A percentile compares a stretch with the other conserved stretches of the same genome.
These are phyloP conservation scores for Phytophthora kernoviae DNA, from an alignment of 352 stramenopile genomes.

Conservation along the genomic window DNA sequence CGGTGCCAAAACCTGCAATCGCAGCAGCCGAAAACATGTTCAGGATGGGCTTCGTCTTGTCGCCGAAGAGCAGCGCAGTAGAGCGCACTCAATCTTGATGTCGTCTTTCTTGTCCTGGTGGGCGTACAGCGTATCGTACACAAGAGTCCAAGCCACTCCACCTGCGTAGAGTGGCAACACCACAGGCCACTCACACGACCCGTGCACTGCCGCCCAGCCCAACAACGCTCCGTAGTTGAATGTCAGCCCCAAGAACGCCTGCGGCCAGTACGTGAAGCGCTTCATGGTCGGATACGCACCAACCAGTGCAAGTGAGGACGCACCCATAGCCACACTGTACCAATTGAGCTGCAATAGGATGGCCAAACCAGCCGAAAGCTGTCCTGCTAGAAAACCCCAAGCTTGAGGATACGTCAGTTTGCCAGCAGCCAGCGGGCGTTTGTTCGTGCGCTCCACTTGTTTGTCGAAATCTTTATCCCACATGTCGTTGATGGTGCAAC, in stretches of 20 bases:
- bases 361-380: constrained; percentile 92
- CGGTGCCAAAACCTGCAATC: constrained; percentile 67
- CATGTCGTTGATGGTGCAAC: constrained; percentile 99
- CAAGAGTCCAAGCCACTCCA: constrained; percentile 97
- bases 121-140: constrained; percentile 99
- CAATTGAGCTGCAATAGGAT: constrained; percentile 96
- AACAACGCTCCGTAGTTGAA: constrained; percentile 99
- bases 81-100: constrained; percentile 94
- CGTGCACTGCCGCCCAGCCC: constrained; percentile 91
- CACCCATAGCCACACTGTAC: constrained; percentile 94
- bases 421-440: constrained; percentile 93
- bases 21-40: constrained; percentile 80
- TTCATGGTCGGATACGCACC: constrained; percentile 98
- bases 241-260: constrained; percentile 96
- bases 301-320: constrained; percentile 94
- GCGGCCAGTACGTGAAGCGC: constrained; percentile 97
- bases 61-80: constrained; percentile 96
- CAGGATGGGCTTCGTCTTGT: constrained; percentile 94
- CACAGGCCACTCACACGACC: constrained; percentile 81
- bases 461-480: constrained; percentile 98
- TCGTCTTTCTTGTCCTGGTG: constrained; percentile 99
- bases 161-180: constrained; percentile 94
- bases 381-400: constrained; percentile 91
- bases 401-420: constrained; percentile 92
- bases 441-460: constrained; percentile 94